These are phyloP conservation scores for Venustampulla echinocandica DNA, from an alignment of 495 filamentous ascomycete species.

Conservation along the genomic window DNA sequence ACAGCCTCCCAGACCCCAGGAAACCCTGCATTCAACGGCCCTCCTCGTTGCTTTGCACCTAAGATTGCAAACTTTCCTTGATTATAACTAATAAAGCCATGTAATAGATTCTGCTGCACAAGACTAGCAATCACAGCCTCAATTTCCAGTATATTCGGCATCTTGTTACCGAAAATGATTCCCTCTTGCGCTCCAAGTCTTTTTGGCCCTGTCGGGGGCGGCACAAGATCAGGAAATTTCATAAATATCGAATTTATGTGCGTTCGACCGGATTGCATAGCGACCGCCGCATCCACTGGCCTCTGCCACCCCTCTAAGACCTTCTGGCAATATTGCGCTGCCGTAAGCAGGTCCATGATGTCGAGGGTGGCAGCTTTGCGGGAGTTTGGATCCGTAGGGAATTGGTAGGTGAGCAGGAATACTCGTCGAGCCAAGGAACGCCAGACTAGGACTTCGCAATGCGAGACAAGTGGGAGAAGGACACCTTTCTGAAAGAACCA, in stretches of 20 bases:
- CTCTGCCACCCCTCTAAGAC: conserved; percentile 42
- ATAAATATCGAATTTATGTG: conserved; percentile 19
- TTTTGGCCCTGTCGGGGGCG: conserved; percentile 38
- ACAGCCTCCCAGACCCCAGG: conserved; percentile 22
- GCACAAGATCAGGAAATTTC: conserved; percentile 26
- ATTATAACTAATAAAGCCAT: conserved; percentile 75
- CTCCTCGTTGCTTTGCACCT: conserved; percentile 58
- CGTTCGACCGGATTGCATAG: conserved; percentile 11
- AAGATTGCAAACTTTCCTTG: conserved; percentile 72
- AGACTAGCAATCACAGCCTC: conserved; percentile 71
- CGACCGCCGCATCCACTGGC: conserved; percentile 13
- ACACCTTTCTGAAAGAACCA: conserved; percentile 77
- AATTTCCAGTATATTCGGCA: conserved; percentile 54
- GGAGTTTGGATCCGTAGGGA: conserved; percentile 40
- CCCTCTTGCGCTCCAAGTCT: conserved; percentile 39
- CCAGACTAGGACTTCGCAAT: conserved; percentile 77
- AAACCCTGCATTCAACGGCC: conserved; percentile 40
- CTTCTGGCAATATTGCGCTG: conserved; percentile 42
- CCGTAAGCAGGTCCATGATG: conserved; percentile 43
- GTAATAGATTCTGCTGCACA: conserved; percentile 72
- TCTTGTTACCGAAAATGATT: conserved; percentile 42
- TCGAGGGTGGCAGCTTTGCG: conserved; percentile 48
- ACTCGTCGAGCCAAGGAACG: conserved; percentile 69
- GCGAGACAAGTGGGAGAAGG: conserved; percentile 59
- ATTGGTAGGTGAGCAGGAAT: conserved; percentile 53